A percentile compares a stretch with the other conserved stretches of the same genome.
phyloP scores from a whole-genome alignment of 2,329 filamentous ascomycete species.

The Curvularia lunata region DNA sequence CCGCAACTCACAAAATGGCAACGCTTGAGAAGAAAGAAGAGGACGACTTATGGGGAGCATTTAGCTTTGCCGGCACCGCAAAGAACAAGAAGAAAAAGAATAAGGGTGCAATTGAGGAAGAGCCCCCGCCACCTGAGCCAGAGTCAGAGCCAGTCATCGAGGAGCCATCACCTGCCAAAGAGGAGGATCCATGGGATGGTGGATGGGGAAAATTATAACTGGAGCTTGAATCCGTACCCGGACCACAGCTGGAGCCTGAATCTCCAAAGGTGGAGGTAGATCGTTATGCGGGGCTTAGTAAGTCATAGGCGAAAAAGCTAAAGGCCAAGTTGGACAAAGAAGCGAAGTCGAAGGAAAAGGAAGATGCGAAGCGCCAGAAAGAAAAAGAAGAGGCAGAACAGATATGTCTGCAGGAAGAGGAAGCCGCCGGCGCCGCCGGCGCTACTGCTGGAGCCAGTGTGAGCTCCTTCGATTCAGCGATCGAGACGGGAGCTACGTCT shows the following conservation, averaged over 20 bases:
- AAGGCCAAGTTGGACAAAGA: constrained; percentile 48
- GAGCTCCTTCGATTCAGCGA: background rate
- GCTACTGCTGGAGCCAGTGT: background rate
- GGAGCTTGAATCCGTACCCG: constrained; percentile 29
- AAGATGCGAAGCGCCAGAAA: constrained; percentile 26
- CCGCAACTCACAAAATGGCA: background rate
- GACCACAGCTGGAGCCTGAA: constrained; percentile 26
- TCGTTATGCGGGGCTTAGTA: constrained; percentile 39
- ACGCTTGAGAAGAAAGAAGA: background rate
- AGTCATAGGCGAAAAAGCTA: constrained; percentile 39
- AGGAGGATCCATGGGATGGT: background rate
- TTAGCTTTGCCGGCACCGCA: background rate
- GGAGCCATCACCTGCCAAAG: background rate
- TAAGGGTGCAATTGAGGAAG: constrained; percentile 34
- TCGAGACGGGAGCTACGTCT: background rate
- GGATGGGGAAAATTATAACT: background rate
- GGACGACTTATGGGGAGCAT: constrained; percentile 1
- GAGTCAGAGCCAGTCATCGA: background rate
- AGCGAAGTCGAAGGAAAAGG: constrained; percentile 22
- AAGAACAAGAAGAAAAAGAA: constrained; percentile 49
- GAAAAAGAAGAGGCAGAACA: constrained; percentile 39
- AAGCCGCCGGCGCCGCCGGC: constrained; percentile 16
- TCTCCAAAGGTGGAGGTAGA: constrained; percentile 50
- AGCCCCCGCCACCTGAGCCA: constrained; percentile 20
- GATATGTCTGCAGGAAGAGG: constrained; percentile 30